These are phyloP conservation scores for Akanthomyces lecanii DNA, from an alignment of 2,329 filamentous ascomycete species.

Conservation along the genomic window DNA sequence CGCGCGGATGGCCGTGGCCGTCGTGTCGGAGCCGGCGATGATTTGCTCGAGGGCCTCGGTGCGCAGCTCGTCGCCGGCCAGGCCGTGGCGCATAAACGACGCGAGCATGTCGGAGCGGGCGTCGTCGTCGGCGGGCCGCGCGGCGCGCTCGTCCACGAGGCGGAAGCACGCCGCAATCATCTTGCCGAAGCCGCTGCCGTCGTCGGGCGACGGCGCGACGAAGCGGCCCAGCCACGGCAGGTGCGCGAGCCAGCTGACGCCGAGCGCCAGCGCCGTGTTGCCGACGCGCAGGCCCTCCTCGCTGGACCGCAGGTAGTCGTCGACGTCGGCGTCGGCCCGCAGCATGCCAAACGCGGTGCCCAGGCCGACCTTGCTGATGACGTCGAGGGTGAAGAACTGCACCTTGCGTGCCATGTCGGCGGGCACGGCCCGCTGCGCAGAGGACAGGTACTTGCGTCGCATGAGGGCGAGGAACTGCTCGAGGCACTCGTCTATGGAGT, in stretches of 20 bases:
- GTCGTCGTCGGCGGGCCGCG: constrained; percentile 19
- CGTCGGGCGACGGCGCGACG: constrained; percentile 26
- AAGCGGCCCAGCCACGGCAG: constrained; percentile 26
- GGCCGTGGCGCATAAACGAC: constrained; percentile 30
- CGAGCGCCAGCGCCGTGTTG: constrained; percentile 26
- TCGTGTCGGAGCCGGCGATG: constrained; percentile 53
- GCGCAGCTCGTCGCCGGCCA: constrained; percentile 25
- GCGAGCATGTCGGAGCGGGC: constrained; percentile 29
- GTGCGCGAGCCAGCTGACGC: constrained; percentile 28
- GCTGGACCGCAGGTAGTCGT: constrained; percentile 34
- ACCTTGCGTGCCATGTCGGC: constrained; percentile 46
- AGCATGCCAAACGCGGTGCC: constrained; percentile 49
- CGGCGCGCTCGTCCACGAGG: constrained; percentile 25
- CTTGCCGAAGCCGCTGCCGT: constrained; percentile 31
- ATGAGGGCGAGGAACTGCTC: constrained; percentile 42
- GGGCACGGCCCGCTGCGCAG: constrained; percentile 23
- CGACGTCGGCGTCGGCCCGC: constrained; percentile 40
- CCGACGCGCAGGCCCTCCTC: constrained; percentile 31
- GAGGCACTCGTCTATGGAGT: constrained; percentile 44
- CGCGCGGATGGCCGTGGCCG: constrained; percentile 50
- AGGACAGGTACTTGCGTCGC: constrained; percentile 39
- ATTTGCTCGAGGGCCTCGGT: constrained; percentile 30
- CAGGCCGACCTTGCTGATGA: constrained; percentile 48
- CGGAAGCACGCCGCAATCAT: constrained; percentile 31
- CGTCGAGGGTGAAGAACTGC: constrained; percentile 50